phyloP scores from a whole-genome alignment of 495 filamentous ascomycete species.

The Cercophora samala region DNA sequence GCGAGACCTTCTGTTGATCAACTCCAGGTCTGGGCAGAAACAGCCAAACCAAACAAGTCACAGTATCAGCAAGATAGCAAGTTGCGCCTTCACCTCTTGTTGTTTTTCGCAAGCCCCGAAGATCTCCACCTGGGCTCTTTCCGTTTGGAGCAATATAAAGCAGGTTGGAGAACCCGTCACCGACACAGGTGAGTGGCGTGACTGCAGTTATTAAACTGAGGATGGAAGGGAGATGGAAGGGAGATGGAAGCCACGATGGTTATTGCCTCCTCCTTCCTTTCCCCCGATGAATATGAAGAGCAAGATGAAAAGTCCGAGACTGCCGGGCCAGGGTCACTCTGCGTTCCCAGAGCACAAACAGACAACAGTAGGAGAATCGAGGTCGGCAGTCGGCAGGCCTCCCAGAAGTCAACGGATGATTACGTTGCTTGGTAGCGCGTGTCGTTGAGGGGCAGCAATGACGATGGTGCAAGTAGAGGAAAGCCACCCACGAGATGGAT shows the following conservation, averaged over 20 bases:
- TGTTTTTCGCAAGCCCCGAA: not conserved
- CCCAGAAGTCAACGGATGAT: not conserved
- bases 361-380: slow-evolving; percentile 1
- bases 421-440: not conserved
- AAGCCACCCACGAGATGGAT: not conserved
- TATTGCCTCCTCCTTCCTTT: not conserved
- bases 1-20: not conserved
- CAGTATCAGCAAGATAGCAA: slow-evolving; percentile 1
- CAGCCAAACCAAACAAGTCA: not conserved
- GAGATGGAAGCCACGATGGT: slow-evolving; percentile 1
- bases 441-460: not conserved
- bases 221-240: not conserved
- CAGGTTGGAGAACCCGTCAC: not conserved
- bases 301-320: not conserved
- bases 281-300: not conserved
- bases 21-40: not conserved
- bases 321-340: slow-evolving; percentile 1
- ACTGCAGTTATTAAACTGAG: not conserved
- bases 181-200: not conserved
- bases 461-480: not conserved
- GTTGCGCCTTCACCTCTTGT: not conserved
- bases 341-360: not conserved
- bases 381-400: not conserved
- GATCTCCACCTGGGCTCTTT: not conserved
- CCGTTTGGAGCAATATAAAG: not conserved